Percentiles rank a stretch among this genome's conserved stretches.
These are phyloP conservation scores for Alternaria rosae DNA, from an alignment of 2,329 filamentous ascomycete species.

Conservation along the genomic window DNA sequence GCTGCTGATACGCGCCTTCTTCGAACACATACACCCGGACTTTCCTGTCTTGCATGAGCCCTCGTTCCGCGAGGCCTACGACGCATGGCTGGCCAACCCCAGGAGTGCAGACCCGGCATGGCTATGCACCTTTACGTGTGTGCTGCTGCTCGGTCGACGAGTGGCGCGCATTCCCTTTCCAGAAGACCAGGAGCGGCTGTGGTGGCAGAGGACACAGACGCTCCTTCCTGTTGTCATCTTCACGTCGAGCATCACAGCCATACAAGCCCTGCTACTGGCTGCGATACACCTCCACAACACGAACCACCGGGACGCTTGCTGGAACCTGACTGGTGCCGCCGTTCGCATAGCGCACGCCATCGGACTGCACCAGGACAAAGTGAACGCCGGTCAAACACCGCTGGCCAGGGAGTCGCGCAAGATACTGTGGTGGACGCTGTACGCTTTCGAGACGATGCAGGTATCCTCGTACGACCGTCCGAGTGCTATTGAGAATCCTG, in stretches of 20 bases:
- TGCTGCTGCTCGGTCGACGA: slow-evolving; percentile 52
- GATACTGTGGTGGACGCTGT: slow-evolving; percentile 63
- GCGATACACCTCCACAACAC: slow-evolving; percentile 57
- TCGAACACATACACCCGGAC: slow-evolving; percentile 54
- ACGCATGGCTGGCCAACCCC: slow-evolving; percentile 43
- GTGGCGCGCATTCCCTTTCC: slow-evolving; percentile 44
- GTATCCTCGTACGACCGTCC: slow-evolving; percentile 56
- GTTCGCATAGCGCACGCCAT: slow-evolving; percentile 56
- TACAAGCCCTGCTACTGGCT: slow-evolving; percentile 54
- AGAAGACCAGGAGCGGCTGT: slow-evolving; percentile 50
- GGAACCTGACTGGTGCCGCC: slow-evolving; percentile 55
- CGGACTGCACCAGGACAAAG: slow-evolving; percentile 54
- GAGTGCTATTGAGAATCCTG: slow-evolving; percentile 52
- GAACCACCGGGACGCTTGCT: slow-evolving; percentile 54
- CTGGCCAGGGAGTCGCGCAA: slow-evolving; percentile 55
- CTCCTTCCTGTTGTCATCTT: slow-evolving; percentile 54
- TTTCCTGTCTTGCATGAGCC: slow-evolving; percentile 54
- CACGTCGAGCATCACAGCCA: slow-evolving; percentile 52
- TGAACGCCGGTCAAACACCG: slow-evolving; percentile 46
- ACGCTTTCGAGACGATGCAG: slow-evolving; percentile 57
- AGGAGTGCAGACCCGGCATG: slow-evolving; percentile 49
- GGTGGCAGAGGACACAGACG: slow-evolving; percentile 53
- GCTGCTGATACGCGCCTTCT: slow-evolving; percentile 51
- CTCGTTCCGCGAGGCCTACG: slow-evolving; percentile 53
- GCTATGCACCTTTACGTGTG: slow-evolving; percentile 54